Evolutionary conservation across 2,329 filamentous ascomycete species (phyloP).

Genomic region (Geoglossum cookeanum): DNA sequence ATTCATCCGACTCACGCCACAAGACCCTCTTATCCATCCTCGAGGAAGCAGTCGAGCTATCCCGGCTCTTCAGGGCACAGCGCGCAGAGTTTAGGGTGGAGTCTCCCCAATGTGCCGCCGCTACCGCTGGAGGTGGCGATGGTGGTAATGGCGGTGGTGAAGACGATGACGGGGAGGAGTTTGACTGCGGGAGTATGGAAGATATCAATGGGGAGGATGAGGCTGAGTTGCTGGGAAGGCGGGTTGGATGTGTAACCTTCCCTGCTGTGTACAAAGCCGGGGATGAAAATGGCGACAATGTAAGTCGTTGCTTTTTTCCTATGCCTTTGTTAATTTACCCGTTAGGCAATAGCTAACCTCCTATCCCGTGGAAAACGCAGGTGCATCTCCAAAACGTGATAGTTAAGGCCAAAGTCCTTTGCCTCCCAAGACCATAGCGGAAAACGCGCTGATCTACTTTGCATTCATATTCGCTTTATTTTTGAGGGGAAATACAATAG

Average conservation of each 20-base stretch:
- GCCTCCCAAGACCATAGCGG: conserved; percentile 24
- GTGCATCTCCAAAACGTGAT: conserved; percentile 43
- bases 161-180: conserved; percentile 16
- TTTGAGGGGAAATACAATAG: too few relatives aligned
- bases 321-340: not conserved
- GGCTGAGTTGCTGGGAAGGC: conserved; percentile 30
- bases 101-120: conserved; percentile 28
- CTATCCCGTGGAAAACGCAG: conserved; percentile 20
- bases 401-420: conserved; percentile 45
- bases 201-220: conserved; percentile 42
- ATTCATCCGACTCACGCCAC: conserved; percentile 25
- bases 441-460: not conserved
- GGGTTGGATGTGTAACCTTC: conserved; percentile 43
- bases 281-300: conserved; percentile 35
- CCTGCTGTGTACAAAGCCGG: conserved; percentile 45
- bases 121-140: conserved; percentile 46
- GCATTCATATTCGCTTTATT: too few relatives aligned
- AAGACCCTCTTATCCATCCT: conserved; percentile 34
- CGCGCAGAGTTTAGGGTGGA: not conserved
- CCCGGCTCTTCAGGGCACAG: conserved; percentile 19
- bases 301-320: not conserved
- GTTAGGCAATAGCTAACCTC: not conserved
- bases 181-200: conserved; percentile 43
- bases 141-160: conserved; percentile 35
- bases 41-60: conserved; percentile 33